These are phyloP conservation scores for Apiospora malaysiana DNA, from an alignment of 2,329 filamentous ascomycete genomes.

Conservation along the genomic window DNA sequence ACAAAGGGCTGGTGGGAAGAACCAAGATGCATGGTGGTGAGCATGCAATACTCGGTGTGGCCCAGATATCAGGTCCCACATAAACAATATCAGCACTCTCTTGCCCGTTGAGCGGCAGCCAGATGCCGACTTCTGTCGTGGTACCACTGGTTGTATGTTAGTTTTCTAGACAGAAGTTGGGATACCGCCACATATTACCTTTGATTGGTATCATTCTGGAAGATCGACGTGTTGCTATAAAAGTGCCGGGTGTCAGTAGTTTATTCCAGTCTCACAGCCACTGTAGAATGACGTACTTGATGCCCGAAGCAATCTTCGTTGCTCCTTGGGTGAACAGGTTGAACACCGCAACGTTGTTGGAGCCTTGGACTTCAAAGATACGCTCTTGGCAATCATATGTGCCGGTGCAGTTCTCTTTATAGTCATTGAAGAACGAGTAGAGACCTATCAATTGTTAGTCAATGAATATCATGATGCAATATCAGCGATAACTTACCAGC, in stretches of 20 bases:
- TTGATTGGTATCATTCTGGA: neutral
- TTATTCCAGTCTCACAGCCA: fast-evolving
- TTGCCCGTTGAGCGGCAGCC: constrained; percentile 32
- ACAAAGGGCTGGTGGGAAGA: constrained; percentile 31
- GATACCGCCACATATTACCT: neutral
- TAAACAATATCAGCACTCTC: constrained; percentile 32
- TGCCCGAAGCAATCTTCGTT: constrained; percentile 25
- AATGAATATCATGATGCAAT: neutral
- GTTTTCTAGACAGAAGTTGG: neutral
- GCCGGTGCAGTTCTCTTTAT: constrained; percentile 46
- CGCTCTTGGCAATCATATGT: constrained; percentile 53
- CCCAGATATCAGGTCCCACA: constrained; percentile 26
- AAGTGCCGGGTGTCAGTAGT: neutral
- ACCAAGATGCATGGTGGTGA: constrained; percentile 31
- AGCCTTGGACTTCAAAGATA: constrained; percentile 29
- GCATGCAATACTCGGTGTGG: neutral
- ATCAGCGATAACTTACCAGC: neutral
- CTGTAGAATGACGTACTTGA: neutral
- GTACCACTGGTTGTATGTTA: constrained; percentile 25
- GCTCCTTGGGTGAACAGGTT: constrained; percentile 31
- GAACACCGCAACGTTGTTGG: constrained; percentile 28
- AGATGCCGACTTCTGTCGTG: constrained; percentile 35
- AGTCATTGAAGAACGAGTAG: constrained; percentile 1
- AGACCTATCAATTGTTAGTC: neutral
- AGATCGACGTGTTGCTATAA: neutral